A percentile compares a stretch with the other conserved stretches of the same genome.
phyloP scores from a whole-genome alignment of 2,329 filamentous ascomycete species.

The Ceratocystis eucalypticola region DNA sequence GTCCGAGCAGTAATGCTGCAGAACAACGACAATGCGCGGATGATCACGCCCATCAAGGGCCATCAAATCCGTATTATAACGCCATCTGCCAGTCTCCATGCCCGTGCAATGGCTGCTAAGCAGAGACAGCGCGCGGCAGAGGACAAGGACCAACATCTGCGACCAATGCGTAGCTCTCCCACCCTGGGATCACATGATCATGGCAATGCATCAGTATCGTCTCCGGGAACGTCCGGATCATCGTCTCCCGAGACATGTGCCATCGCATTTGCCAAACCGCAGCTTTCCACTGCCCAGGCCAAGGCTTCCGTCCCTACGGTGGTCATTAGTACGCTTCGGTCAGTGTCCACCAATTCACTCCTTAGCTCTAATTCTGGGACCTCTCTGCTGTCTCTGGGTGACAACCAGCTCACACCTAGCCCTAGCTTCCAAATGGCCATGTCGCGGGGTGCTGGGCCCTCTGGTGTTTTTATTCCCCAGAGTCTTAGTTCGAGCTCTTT shows the following conservation, averaged over 20 bases:
- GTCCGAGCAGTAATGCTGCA: not conserved
- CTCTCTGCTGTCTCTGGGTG: slow-evolving; percentile 3
- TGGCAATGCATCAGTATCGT: slow-evolving; percentile 14
- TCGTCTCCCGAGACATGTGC: slow-evolving; percentile 5
- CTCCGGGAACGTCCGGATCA: slow-evolving; percentile 13
- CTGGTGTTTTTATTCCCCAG: slow-evolving; percentile 18
- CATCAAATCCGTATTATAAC: slow-evolving; percentile 11
- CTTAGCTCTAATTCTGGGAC: slow-evolving; percentile 11
- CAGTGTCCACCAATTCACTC: not conserved
- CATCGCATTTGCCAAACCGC: not conserved
- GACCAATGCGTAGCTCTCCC: slow-evolving; percentile 16
- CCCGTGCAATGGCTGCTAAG: slow-evolving; percentile 7
- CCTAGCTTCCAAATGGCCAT: slow-evolving; percentile 18
- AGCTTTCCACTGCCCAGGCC: not conserved
- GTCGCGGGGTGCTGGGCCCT: slow-evolving; percentile 17
- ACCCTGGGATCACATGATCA: slow-evolving; percentile 16
- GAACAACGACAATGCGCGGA: slow-evolving; percentile 14
- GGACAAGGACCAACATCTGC: slow-evolving; percentile 9
- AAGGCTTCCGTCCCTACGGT: slow-evolving; percentile 1
- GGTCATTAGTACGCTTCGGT: slow-evolving; percentile 3
- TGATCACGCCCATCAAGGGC: slow-evolving; percentile 14
- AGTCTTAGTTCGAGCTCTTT: slow-evolving; percentile 14
- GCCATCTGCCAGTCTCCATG: not conserved
- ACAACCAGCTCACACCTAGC: slow-evolving; percentile 8
- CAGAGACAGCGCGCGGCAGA: not conserved